Conservation (phyloP, 495 filamentous ascomycete genomes). For the Xylaria telfairii region DNA sequence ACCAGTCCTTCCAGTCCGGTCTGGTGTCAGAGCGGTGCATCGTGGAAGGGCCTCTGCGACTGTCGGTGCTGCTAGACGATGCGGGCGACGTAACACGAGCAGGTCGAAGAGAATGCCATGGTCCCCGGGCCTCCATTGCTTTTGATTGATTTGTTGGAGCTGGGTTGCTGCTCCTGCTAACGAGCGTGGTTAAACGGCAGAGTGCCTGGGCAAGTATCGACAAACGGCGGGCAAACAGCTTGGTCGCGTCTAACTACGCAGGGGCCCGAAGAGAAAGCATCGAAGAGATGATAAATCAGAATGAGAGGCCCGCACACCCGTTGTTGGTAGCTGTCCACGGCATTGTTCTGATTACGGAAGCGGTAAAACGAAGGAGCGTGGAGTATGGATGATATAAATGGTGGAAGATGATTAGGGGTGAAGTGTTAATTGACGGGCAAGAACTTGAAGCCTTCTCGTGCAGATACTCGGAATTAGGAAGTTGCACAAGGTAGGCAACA, state of each 20-base stretch:
- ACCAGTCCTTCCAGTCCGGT: constrained; percentile 33
- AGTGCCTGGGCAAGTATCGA: background rate
- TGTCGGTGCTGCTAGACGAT: background rate
- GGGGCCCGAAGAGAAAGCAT: background rate
- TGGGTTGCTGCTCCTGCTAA: background rate
- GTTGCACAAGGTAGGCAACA: background rate
- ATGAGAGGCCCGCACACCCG: background rate
- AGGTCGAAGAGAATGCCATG: background rate
- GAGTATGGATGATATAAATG: background rate
- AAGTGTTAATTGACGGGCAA: background rate
- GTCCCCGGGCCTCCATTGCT: background rate
- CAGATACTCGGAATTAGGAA: background rate
- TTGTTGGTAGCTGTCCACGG: background rate
- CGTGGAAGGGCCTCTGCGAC: background rate
- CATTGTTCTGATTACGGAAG: too few relatives aligned
- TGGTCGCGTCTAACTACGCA: background rate
- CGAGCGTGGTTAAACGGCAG: background rate
- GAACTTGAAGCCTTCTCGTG: background rate
- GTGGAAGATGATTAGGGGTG: background rate
- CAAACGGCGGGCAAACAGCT: background rate
- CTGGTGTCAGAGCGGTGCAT: constrained; percentile 13
- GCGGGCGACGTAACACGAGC: background rate
- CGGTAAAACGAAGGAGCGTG: background rate
- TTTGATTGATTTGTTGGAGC: background rate
- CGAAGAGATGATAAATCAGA: background rate